Evolutionary conservation across 2,329 filamentous ascomycete genomes (phyloP).

Genomic region (Fusarium sp.): DNA sequence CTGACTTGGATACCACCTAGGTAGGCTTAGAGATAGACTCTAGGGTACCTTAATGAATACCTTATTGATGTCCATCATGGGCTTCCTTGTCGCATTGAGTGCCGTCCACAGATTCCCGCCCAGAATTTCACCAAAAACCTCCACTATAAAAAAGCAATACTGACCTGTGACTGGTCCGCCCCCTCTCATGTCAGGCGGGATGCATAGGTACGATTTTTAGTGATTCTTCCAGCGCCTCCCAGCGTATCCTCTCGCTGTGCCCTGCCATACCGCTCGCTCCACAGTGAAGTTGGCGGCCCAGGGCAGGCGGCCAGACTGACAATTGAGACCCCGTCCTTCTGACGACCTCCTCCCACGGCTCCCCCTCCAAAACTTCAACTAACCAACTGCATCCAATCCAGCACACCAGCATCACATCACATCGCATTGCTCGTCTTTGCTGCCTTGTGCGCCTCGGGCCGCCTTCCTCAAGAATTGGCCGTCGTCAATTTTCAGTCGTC

Average conservation of each 20-base stretch:
- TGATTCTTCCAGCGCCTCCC: constrained; percentile 14
- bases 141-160: not conserved
- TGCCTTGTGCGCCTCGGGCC: constrained; percentile 31
- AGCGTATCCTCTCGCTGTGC: constrained; percentile 23
- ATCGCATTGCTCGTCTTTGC: constrained; percentile 39
- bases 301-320: constrained; percentile 16
- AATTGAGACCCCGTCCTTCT: constrained; percentile 33
- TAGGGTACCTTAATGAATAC: not conserved
- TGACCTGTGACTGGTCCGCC: constrained; percentile 20
- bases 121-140: constrained; percentile 8
- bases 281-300: constrained; percentile 14
- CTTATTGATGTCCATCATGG: not conserved
- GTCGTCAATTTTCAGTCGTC: constrained; percentile 6
- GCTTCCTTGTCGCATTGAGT: not conserved
- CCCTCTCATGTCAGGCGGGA: not conserved
- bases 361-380: constrained; percentile 39
- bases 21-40: not conserved
- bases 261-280: constrained; percentile 17
- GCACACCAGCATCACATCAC: constrained; percentile 22
- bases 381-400: constrained; percentile 34
- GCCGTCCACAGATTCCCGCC: not conserved
- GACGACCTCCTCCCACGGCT: constrained; percentile 38
- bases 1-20: not conserved
- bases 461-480: constrained; percentile 21
- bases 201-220: constrained; percentile 24